Conservation (phyloP, 192 early-diverging fungal species). For the Backusella australiensis region DNA sequence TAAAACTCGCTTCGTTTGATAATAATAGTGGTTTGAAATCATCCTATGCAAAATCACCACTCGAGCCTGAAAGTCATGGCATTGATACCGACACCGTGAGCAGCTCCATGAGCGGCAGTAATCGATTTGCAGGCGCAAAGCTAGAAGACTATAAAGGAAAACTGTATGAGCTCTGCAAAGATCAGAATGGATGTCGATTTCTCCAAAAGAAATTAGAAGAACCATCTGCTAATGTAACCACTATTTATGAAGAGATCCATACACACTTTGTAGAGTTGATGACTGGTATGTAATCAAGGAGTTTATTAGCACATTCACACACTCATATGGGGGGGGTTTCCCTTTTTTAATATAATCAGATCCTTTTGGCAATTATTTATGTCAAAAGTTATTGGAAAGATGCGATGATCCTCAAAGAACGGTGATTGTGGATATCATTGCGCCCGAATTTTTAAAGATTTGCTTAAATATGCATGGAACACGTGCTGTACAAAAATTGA, state of each 20-base stretch:
- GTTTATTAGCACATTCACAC: not conserved
- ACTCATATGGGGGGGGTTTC: not conserved
- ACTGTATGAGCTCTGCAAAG: slow-evolving; percentile 79
- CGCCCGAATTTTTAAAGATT: slow-evolving; percentile 73
- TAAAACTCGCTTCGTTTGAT: slow-evolving; percentile 9
- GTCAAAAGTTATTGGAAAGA: slow-evolving; percentile 85
- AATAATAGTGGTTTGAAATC: slow-evolving; percentile 24
- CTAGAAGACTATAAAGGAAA: slow-evolving; percentile 72
- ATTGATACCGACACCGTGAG: not conserved
- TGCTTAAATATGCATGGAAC: slow-evolving; percentile 92
- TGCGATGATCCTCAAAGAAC: slow-evolving; percentile 75
- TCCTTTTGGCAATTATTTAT: slow-evolving; percentile 92
- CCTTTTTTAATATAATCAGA: slow-evolving; percentile 40
- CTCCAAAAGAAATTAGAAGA: slow-evolving; percentile 87
- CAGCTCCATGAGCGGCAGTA: slow-evolving; percentile 33
- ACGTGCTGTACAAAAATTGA: slow-evolving; percentile 89
- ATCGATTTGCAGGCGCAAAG: slow-evolving; percentile 63
- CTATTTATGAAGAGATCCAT: slow-evolving; percentile 78
- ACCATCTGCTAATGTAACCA: slow-evolving; percentile 54
- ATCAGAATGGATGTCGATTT: slow-evolving; percentile 87
- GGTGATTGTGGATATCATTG: slow-evolving; percentile 68
- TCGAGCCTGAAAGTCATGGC: slow-evolving; percentile 25
- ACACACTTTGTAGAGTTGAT: slow-evolving; percentile 77
- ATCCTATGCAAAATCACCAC: not conserved
- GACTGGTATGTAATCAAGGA: slow-evolving; percentile 56